Evolutionary conservation across 2,329 filamentous ascomycete genomes (phyloP).

Genomic region (Pyricularia sp.): DNA sequence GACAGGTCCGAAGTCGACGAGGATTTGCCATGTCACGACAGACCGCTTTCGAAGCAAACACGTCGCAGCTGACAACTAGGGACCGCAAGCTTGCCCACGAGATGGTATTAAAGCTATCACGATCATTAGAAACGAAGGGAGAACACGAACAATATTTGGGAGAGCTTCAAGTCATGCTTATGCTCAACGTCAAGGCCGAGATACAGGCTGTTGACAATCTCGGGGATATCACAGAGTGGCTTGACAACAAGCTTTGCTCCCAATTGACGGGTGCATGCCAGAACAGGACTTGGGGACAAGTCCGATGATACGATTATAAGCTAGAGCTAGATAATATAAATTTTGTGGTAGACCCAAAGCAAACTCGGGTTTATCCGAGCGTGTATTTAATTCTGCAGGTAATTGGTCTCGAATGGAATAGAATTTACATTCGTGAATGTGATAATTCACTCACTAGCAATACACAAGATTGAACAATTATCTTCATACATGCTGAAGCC

Average conservation of each 20-base stretch:
- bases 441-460: too few relatives aligned
- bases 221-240: conserved; percentile 39
- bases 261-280: not conserved
- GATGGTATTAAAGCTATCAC: conserved; percentile 36
- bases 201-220: conserved; percentile 59
- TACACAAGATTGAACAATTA: too few relatives aligned
- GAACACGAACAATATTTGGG: conserved; percentile 26
- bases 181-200: conserved; percentile 67
- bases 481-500: too few relatives aligned
- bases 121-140: conserved; percentile 16
- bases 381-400: not conserved
- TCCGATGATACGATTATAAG: too few relatives aligned
- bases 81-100: conserved; percentile 50
- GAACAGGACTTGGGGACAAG: not conserved
- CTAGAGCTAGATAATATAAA: not conserved
- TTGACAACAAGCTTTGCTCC: conserved; percentile 31
- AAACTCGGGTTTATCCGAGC: not conserved
- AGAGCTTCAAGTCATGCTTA: conserved; percentile 64
- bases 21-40: not conserved
- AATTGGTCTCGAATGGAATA: not conserved
- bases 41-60: conserved; percentile 12
- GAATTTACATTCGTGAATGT: not conserved
- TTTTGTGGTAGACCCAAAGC: not conserved
- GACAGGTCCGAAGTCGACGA: not conserved
- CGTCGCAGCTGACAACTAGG: conserved; percentile 32